Base-by-base conservation (phyloP, 2,329 filamentous ascomycete species). In the Exophiala viscosa region DNA sequence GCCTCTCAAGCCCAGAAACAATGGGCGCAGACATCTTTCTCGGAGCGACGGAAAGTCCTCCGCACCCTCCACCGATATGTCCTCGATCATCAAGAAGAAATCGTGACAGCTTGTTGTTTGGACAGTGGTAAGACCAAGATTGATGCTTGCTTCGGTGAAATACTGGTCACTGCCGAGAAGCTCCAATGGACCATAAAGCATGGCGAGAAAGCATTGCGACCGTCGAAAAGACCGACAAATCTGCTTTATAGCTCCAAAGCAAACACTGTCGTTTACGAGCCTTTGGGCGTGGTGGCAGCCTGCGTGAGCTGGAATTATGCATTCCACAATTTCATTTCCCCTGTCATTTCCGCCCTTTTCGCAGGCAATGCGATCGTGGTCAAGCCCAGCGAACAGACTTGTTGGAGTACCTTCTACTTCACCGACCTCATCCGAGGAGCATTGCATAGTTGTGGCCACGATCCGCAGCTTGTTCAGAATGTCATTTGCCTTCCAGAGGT, bases 281-380 rank as follows among this genome's bases (percentile, higher is more conserved):
- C 93, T 11, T 76, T 97, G 15, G 93, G 93, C 13, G 90, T 99
- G 33, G 88, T 99, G 5, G 86, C 90, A 9, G 92, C 93, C 14
- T 86, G 92, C 47, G 90, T 99, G 39, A 93, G 88, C 67, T 99
- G 93, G 93, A 99, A 99, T 75, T 97, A 90, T 68, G 85, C 89
- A 40, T 95, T 97, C 71, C 93, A 99, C 74, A 99, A 99, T 71
- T 78, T 97, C 58, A 82, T 97, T 42, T 90, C 88, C 0, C 93
- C 92, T 11, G 81, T 96, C 60, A 95, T 97, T 67, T 91, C 88
- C 61, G 85, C 88, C 13, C 80, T 97, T 45, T 97, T 97, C 68
- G 80, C 91, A 11, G 93, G 93, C 42, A 96, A 97, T 67, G 89
- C 84, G 46, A 86, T 97, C 60, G 78, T 99, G 38, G 87, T 97